These are phyloP conservation scores for Ogataea pini DNA, from an alignment of 805 yeast genomes.

Conservation along the genomic window DNA sequence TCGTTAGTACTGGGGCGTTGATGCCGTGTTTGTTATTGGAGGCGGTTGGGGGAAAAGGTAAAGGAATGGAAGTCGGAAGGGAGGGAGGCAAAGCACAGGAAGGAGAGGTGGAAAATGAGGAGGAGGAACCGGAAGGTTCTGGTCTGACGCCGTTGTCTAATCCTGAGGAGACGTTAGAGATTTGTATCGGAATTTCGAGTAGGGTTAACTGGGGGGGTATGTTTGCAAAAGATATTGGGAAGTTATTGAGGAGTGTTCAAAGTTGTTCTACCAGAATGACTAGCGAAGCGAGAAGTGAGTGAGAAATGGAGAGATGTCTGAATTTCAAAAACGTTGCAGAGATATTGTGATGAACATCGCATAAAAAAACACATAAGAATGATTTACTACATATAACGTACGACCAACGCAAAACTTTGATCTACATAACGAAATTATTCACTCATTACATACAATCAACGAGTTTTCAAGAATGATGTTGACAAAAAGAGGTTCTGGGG, in stretches of 20 bases:
- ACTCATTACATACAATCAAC: no score
- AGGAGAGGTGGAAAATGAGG: background rate
- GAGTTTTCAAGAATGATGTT: no score
- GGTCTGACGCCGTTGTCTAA: slow-evolving; percentile 1
- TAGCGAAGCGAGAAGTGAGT: background rate
- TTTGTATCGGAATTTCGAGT: slow-evolving; percentile 1
- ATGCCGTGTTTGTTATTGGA: slow-evolving; percentile 7
- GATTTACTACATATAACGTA: no score
- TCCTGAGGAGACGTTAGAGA: slow-evolving; percentile 2
- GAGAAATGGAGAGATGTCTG: no score
- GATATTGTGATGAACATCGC: no score
- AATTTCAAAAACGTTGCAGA: no score
- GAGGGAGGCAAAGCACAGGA: no score
- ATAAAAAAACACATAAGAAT: no score
- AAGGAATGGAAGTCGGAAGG: no score
- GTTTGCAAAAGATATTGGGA: slow-evolving; percentile 7
- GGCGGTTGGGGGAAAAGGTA: background rate
- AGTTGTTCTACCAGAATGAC: slow-evolving; percentile 1
- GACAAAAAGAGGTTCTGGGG: no score
- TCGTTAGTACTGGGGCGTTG: slow-evolving; percentile 3
- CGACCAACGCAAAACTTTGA: no score
- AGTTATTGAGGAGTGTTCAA: slow-evolving; percentile 1
- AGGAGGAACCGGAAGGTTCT: background rate
- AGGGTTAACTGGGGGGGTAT: slow-evolving; percentile 4
- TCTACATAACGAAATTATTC: no score